A percentile compares a stretch with the other conserved stretches of the same genome.
phyloP scores from a whole-genome alignment of 176 grass and related monocot species.

The Thalia dealbata region DNA sequence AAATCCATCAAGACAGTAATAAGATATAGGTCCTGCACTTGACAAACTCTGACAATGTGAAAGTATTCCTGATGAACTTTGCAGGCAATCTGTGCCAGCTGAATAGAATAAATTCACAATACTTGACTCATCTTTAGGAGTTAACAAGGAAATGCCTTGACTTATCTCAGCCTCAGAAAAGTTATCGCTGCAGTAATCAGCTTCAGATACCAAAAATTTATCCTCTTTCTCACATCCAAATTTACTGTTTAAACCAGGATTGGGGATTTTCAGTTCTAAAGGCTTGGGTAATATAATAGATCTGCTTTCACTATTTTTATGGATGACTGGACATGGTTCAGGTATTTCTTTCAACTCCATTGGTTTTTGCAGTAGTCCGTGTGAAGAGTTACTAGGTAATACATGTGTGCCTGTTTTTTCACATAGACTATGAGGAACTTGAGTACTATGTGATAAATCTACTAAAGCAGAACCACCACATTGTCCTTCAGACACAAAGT shows the following conservation, averaged over 20 bases:
- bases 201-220: conserved; percentile 6
- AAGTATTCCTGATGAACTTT: conserved; percentile 25
- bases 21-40: conserved; percentile 17
- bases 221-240: conserved; percentile 18
- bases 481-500: conserved; percentile 25
- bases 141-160: conserved; percentile 21
- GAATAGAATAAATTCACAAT: conserved; percentile 16
- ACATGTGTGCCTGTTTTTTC: conserved; percentile 29
- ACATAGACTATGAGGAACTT: conserved; percentile 10
- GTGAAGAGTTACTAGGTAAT: conserved; percentile 21
- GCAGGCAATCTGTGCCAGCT: conserved; percentile 23
- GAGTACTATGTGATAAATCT: conserved; percentile 7
- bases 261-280: too few species aligned
- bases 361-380: conserved; percentile 17
- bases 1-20: conserved; percentile 18
- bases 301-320: too few species aligned
- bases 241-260: too few species aligned
- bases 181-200: neutral
- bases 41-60: conserved; percentile 15
- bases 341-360: conserved; percentile 18
- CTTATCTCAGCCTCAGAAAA: neutral
- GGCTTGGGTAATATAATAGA: too few species aligned
- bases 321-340: too few species aligned
- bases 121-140: conserved; percentile 32
- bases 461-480: conserved; percentile 23